Base-by-base conservation (phyloP, 305 asterid genomes). In the Fraxinus sp. region DNA sequence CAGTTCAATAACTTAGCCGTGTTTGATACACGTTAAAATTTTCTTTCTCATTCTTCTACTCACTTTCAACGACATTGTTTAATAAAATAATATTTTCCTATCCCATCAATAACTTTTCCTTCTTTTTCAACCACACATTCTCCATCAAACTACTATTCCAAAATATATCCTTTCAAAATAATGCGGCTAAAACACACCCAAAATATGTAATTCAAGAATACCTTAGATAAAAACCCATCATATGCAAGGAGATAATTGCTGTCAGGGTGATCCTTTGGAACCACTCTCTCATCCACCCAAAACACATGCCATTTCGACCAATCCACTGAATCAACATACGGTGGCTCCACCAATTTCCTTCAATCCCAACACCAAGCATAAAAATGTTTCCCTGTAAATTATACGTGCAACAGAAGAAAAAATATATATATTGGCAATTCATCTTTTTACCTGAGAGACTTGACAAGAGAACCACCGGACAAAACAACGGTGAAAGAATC, bases 251-350 rank as follows among this genome's bases (percentile, higher is more conserved):
- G 84, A 74, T 92, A 92, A 84, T 91, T 92, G 87, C 92, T 90
- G 75, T 88, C 88, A 1, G 89, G 84, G 73, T 92, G 90, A 83
- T 89, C 88, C 82, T 87, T 85, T 11, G 92, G 93, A 46, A 91
- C 93, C 35, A 91, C 92, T 78, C 94, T 84, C 83, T 91, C 94
- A 44, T 91, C 94, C 30, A 87, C 91, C 92, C 92, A 91, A 82
- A 91, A 89, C 59, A 89, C 46, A 18, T 82, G 85, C 91, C 89
- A 86, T 80, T 84, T 88, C n/a, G 89, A 85, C 93, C 93, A 88
- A 76, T 90, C 90, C 84, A 90, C 77, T 24, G 89, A 85, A 81
- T 84, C 87, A 83, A 85, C 76, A 62, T 86, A 90, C 2, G 91
- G 91, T 28, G 88, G 80, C 82, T 90, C 91, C 83, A 83, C 78